Conservation (phyloP, 371 early-diverging fungal species). For the Mucor velutinosus region DNA sequence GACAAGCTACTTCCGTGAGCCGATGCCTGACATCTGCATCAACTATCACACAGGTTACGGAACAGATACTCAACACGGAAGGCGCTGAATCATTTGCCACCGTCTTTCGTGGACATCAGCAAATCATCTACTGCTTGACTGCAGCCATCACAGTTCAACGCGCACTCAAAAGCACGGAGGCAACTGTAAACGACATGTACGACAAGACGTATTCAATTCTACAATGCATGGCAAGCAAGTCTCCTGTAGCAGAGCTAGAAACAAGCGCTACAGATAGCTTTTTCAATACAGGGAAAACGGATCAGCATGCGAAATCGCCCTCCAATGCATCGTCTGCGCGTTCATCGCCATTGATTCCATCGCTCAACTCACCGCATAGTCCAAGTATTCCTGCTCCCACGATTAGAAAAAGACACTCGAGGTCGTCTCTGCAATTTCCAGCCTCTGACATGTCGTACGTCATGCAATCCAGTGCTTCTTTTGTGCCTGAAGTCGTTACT, state of each 20-base stretch:
- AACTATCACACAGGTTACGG: constrained; percentile 29
- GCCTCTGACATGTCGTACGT: constrained; percentile 9
- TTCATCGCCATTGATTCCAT: constrained; percentile 21
- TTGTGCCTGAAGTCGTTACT: constrained; percentile 3
- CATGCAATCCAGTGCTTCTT: constrained; percentile 8
- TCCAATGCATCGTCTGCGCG: constrained; percentile 28
- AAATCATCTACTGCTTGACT: constrained; percentile 43
- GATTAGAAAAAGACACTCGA: constrained; percentile 16
- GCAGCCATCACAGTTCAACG: constrained; percentile 38
- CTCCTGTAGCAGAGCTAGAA: constrained; percentile 24
- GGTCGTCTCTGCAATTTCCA: constrained; percentile 18
- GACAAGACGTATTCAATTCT: constrained; percentile 11
- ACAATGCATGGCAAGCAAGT: constrained; percentile 10
- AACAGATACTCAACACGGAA: constrained; percentile 19
- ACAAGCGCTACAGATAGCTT: not conserved
- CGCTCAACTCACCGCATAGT: constrained; percentile 20
- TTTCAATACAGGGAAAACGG: not conserved
- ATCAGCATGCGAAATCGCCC: constrained; percentile 10
- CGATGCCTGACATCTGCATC: constrained; percentile 34
- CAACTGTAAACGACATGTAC: not conserved
- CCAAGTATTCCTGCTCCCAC: constrained; percentile 14
- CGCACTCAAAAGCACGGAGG: not conserved
- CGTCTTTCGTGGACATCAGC: constrained; percentile 35
- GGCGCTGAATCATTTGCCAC: constrained; percentile 29
- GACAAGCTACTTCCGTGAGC: constrained; percentile 9